These are phyloP conservation scores for Pilobolus umbonatus DNA, from an alignment of 192 early-diverging fungal species.

Conservation along the genomic window DNA sequence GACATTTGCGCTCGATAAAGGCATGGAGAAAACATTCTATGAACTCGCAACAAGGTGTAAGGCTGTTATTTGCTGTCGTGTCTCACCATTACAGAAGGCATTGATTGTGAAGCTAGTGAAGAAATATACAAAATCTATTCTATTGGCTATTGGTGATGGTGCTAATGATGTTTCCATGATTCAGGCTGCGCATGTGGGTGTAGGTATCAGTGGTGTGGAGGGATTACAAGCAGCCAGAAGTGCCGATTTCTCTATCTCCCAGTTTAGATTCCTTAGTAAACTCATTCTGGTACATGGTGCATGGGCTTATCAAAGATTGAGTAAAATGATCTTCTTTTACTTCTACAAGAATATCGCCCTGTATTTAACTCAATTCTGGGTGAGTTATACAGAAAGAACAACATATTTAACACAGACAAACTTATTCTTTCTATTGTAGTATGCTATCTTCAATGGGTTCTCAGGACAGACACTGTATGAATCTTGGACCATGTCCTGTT, in stretches of 20 bases:
- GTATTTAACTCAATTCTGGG: conserved; percentile 96
- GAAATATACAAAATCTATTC: conserved; percentile 76
- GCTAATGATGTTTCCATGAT: conserved; percentile 99
- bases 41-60: conserved; percentile 87
- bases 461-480: conserved; percentile 93
- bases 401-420: not conserved
- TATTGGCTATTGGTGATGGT: conserved; percentile 93
- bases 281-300: conserved; percentile 91
- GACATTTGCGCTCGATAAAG: conserved; percentile 84
- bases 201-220: conserved; percentile 92
- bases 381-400: conserved; percentile 20
- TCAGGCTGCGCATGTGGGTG: conserved; percentile 93
- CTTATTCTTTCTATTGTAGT: conserved; percentile 10
- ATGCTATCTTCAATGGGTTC: conserved; percentile 84
- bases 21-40: conserved; percentile 67
- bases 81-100: conserved; percentile 95
- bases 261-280: conserved; percentile 90
- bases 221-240: conserved; percentile 91
- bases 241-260: conserved; percentile 93
- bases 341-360: conserved; percentile 98
- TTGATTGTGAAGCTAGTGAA: conserved; percentile 93
- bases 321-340: conserved; percentile 92
- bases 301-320: conserved; percentile 89
- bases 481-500: conserved; percentile 87
- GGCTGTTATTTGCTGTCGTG: conserved; percentile 94